phyloP scores from a whole-genome alignment of 345 rosid species.

The Hibiscus mutabilis region DNA sequence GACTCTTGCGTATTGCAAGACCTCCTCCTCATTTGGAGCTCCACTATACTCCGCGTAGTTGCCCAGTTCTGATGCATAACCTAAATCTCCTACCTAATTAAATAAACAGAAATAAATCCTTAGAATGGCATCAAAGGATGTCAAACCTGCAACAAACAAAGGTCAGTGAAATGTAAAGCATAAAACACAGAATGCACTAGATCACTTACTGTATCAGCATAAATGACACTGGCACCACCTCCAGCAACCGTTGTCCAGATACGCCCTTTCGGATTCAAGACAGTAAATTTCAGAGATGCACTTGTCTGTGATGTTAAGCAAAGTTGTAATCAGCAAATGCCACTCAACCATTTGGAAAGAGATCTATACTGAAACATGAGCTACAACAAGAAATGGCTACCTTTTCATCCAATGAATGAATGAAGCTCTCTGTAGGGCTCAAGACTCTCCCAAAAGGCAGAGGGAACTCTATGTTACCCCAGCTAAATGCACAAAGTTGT shows the following conservation, averaged over 20 bases:
- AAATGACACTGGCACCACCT: conserved; percentile 97
- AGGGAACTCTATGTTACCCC: conserved; percentile 87
- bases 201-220: conserved; percentile 81
- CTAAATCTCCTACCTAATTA: conserved; percentile 92
- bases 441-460: conserved; percentile 94
- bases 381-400: conserved; percentile 27
- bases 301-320: conserved; percentile 58
- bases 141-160: not conserved
- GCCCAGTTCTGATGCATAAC: conserved; percentile 92
- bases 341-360: not conserved
- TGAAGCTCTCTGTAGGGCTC: conserved; percentile 69
- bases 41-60: conserved; percentile 99
- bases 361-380: not conserved
- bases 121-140: not conserved
- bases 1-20: conserved; percentile 94
- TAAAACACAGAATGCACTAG: not conserved
- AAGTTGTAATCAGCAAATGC: conserved; percentile 2
- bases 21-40: conserved; percentile 98
- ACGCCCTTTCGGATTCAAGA: conserved; percentile 89
- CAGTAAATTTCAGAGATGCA: conserved; percentile 91
- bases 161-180: not conserved
- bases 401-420: conserved; percentile 92
- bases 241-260: conserved; percentile 99
- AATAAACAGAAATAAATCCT: conserved; percentile 1
- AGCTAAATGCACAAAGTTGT: conserved; percentile 34